These are phyloP conservation scores for Talinum fruticosum DNA, from an alignment of 148 eudicot species.

Conservation along the genomic window DNA sequence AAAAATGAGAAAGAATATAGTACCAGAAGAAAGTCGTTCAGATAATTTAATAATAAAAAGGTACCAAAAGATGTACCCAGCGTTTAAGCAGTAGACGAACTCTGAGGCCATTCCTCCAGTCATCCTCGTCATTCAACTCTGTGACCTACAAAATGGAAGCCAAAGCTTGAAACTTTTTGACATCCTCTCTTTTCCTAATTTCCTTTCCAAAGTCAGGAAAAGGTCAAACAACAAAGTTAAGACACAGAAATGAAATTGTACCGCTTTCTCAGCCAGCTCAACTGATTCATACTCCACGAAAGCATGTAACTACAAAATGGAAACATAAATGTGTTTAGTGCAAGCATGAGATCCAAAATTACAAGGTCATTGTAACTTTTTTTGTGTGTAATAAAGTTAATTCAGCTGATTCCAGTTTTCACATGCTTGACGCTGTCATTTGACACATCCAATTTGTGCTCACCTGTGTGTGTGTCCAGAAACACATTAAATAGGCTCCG, in stretches of 20 bases:
- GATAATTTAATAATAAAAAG: neutral
- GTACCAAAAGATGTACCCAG: conserved; percentile 37
- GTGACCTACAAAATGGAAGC: conserved; percentile 42
- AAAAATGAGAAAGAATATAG: neutral
- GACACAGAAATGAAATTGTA: conserved; percentile 24
- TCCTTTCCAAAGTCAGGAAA: neutral
- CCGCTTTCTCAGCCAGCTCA: conserved; percentile 95
- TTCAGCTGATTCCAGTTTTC: neutral
- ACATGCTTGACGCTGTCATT: neutral
- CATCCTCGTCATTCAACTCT: conserved; percentile 73
- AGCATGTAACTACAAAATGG: conserved; percentile 68
- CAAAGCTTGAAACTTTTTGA: neutral
- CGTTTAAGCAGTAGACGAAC: conserved; percentile 69
- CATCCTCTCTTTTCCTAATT: neutral
- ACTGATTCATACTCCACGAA: conserved; percentile 93
- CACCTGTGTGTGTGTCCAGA: too few species aligned
- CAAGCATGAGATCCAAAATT: neutral
- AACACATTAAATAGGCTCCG: too few species aligned
- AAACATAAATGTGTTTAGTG: conserved; percentile 7
- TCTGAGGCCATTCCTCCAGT: conserved; percentile 95
- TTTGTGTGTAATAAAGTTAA: too few species aligned
- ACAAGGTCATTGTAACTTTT: neutral
- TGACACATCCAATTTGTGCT: neutral
- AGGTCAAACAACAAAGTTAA: neutral
- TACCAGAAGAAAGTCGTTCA: neutral